Evolutionary conservation across 2,329 filamentous ascomycete genomes (phyloP).

Genomic region (Talaromyces sp.): DNA sequence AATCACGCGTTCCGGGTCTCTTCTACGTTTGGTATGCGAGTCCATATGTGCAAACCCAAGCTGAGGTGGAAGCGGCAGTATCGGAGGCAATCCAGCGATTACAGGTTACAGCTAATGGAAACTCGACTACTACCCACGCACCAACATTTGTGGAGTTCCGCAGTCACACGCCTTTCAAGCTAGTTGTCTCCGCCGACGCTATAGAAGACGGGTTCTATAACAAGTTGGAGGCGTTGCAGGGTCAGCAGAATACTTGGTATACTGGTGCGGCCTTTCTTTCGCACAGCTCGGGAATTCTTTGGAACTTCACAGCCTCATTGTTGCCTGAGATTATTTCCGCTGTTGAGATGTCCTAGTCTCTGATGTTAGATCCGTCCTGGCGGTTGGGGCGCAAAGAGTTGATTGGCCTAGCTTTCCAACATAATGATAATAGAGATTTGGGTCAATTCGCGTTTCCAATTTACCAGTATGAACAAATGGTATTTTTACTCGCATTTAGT

Average conservation of each 20-base stretch:
- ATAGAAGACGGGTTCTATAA: constrained; percentile 43
- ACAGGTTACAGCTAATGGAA: not conserved
- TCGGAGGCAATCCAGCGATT: not conserved
- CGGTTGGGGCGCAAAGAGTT: too few relatives aligned
- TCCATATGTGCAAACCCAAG: not conserved
- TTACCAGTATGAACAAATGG: too few relatives aligned
- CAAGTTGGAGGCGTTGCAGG: constrained; percentile 43
- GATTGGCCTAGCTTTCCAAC: too few relatives aligned
- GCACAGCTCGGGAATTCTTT: constrained; percentile 22
- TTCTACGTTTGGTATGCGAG: not conserved
- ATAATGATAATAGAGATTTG: too few relatives aligned
- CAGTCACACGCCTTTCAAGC: not conserved
- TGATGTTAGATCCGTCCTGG: too few relatives aligned
- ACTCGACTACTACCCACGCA: not conserved
- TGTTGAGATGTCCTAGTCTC: too few relatives aligned
- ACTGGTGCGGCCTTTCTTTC: constrained; percentile 40
- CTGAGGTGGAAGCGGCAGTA: not conserved
- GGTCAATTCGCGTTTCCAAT: too few relatives aligned
- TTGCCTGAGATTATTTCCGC: not conserved
- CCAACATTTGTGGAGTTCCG: not conserved
- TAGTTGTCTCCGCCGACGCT: constrained; percentile 27
- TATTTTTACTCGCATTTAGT: too few relatives aligned
- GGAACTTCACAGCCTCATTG: constrained; percentile 18
- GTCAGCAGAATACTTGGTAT: constrained; percentile 43
- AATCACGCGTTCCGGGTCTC: not conserved